Base-by-base conservation (phyloP, 176 grass and related monocot species). In the Cenchrus purpureus region DNA sequence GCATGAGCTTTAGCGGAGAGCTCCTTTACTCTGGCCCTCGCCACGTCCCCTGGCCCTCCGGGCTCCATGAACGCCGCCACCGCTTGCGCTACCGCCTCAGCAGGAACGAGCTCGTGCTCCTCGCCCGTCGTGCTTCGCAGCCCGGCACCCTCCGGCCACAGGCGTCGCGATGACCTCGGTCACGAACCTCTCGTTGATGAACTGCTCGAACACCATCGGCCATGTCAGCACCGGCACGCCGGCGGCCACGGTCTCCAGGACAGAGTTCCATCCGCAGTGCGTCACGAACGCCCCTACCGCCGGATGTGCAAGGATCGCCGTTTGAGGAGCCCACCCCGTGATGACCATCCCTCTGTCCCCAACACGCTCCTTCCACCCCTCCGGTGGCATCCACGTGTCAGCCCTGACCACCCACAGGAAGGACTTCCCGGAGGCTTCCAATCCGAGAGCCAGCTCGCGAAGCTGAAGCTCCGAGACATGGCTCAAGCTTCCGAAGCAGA, bases 141-240 rank as follows among this genome's bases (percentile, higher is more conserved):
- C 45, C 80, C 79, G 7, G 44, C 14, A 77, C 0, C 3, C 40
- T 22, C 37, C 37, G 37, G 37, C 37, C 37, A 40, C 37, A 40
- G 37, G 37, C 37, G 37, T 65, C 1, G 1, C 17, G 0, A 85
- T 31, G 10, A 91, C 86, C 0, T 88, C 37, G 0, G 74, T 87
- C 14, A 86, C 7, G 0, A 86, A 28, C 79, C 78, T 74, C 60
- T 88, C 78, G 1, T n/a, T 74, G 72, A 92, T 78, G 78, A 88
- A 91, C 22, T 89, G 83, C 5, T 86, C 90, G 8, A 73, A 49
- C 61, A 61, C 70, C 50, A 92, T 69, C 0, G 90, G 90, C 92
- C 88, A 93, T 4, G 91, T 93, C 28, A 93, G 74, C 73, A 90
- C 66, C 6, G 88, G 79, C 55, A 79, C 73, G 10, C 85, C 91